Conservation (phyloP, 768 basidiomycete species). For the Crepidotus variabilis region DNA sequence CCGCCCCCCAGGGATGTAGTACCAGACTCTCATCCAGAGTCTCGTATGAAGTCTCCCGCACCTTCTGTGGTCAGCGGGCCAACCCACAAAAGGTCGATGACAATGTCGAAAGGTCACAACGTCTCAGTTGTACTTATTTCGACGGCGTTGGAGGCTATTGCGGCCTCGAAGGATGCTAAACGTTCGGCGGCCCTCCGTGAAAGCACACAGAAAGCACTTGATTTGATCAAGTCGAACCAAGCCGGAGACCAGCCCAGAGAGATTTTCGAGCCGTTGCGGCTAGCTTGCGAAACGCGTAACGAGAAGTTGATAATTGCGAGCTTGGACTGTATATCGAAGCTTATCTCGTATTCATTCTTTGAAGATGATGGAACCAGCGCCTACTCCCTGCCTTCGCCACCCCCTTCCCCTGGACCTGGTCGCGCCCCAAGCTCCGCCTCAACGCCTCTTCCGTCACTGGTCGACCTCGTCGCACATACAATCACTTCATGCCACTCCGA, state of each 20-base stretch:
- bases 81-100: constrained; percentile 52
- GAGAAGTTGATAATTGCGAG: constrained; percentile 96
- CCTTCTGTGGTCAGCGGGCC: constrained; percentile 18
- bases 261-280: constrained; percentile 91
- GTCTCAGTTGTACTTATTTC: constrained; percentile 80
- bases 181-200: constrained; percentile 80
- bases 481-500: constrained; percentile 92
- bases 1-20: not conserved
- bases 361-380: constrained; percentile 51
- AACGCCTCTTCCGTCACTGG: constrained; percentile 66
- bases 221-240: constrained; percentile 72
- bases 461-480: constrained; percentile 92
- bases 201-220: constrained; percentile 75
- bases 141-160: constrained; percentile 83
- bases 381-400: constrained; percentile 62
- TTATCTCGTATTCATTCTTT: constrained; percentile 97
- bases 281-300: constrained; percentile 93
- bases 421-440: constrained; percentile 36
- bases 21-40: constrained; percentile 15
- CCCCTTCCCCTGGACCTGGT: constrained; percentile 61
- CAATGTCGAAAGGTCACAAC: constrained; percentile 63
- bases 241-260: constrained; percentile 78
- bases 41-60: constrained; percentile 21
- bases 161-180: constrained; percentile 84
- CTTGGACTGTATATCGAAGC: constrained; percentile 95